Evolutionary conservation across 805 yeast genomes (phyloP).

Genomic region (Ogataea polymorpha): DNA sequence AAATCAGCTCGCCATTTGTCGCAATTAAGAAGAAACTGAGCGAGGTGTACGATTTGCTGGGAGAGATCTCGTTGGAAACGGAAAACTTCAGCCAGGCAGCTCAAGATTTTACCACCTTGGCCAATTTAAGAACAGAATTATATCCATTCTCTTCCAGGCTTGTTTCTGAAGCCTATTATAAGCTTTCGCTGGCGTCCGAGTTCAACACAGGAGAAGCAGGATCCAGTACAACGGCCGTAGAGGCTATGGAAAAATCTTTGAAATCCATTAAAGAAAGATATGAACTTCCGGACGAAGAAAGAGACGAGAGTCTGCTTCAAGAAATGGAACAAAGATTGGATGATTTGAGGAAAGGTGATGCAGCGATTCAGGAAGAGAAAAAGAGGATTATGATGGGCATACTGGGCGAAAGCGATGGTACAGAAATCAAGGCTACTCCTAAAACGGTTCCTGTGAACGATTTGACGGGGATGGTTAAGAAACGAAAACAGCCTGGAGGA

Average conservation of each 20-base stretch:
- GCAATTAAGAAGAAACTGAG: conserved; percentile 53
- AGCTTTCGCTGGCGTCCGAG: conserved; percentile 75
- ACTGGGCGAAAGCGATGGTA: conserved; percentile 42
- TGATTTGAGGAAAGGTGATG: conserved; percentile 53
- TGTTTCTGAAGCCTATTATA: conserved; percentile 77
- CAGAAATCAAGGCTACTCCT: conserved; percentile 24
- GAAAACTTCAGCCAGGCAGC: conserved; percentile 83
- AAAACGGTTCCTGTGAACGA: conserved; percentile 49
- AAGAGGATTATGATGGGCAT: conserved; percentile 54
- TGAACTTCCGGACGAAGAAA: conserved; percentile 36
- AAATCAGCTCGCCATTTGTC: conserved; percentile 31
- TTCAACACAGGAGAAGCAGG: conserved; percentile 55
- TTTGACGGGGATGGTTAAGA: conserved; percentile 59
- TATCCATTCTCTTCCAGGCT: conserved; percentile 52
- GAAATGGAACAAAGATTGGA: conserved; percentile 55
- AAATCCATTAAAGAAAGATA: conserved; percentile 43
- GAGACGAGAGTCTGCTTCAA: conserved; percentile 44
- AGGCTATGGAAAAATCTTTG: conserved; percentile 38
- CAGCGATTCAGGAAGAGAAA: conserved; percentile 47
- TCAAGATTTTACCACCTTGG: conserved; percentile 58
- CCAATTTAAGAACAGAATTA: conserved; percentile 51
- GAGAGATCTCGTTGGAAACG: conserved; percentile 86
- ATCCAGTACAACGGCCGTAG: conserved; percentile 52
- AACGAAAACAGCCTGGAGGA: conserved; percentile 32
- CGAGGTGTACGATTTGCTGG: conserved; percentile 73